These are phyloP conservation scores for Abortiporus biennis DNA, from an alignment of 1,284 basidiomycete species.

Conservation along the genomic window DNA sequence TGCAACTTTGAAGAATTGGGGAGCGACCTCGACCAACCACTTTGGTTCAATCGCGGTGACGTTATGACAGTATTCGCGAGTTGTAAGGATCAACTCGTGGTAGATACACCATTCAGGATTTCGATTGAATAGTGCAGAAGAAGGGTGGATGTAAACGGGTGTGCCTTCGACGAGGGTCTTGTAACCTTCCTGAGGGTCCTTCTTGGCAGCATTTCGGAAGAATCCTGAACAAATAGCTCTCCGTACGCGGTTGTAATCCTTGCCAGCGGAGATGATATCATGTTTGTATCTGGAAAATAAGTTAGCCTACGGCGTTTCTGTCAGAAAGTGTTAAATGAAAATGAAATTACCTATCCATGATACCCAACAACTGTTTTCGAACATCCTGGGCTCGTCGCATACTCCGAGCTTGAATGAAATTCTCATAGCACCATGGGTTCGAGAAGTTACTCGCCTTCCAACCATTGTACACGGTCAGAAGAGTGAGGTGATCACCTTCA, in stretches of 20 bases:
- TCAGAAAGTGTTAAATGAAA: background rate
- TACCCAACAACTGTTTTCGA: conserved; percentile 92
- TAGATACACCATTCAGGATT: conserved; percentile 79
- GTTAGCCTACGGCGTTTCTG: conserved; percentile 3
- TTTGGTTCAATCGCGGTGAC: conserved; percentile 97
- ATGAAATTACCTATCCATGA: conserved; percentile 88
- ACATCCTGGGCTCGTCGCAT: conserved; percentile 98
- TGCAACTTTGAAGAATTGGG: conserved; percentile 96
- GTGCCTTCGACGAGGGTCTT: conserved; percentile 98
- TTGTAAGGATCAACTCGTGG: conserved; percentile 71
- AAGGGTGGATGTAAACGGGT: conserved; percentile 97
- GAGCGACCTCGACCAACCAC: conserved; percentile 98
- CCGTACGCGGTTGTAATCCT: conserved; percentile 90
- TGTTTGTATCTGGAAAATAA: conserved; percentile 78
- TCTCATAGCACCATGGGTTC: conserved; percentile 96
- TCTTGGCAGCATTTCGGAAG: conserved; percentile 95
- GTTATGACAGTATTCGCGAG: conserved; percentile 93
- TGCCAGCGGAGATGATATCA: conserved; percentile 87
- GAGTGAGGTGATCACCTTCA: conserved; percentile 94
- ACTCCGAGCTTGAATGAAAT: conserved; percentile 95
- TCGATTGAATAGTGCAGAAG: conserved; percentile 94
- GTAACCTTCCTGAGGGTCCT: conserved; percentile 94
- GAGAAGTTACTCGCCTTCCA: conserved; percentile 96
- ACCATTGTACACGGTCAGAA: conserved; percentile 96
- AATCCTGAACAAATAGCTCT: conserved; percentile 96